These are phyloP conservation scores for Talaromyces amestolkiae DNA, from an alignment of 2,329 filamentous ascomycete species.

Conservation along the genomic window DNA sequence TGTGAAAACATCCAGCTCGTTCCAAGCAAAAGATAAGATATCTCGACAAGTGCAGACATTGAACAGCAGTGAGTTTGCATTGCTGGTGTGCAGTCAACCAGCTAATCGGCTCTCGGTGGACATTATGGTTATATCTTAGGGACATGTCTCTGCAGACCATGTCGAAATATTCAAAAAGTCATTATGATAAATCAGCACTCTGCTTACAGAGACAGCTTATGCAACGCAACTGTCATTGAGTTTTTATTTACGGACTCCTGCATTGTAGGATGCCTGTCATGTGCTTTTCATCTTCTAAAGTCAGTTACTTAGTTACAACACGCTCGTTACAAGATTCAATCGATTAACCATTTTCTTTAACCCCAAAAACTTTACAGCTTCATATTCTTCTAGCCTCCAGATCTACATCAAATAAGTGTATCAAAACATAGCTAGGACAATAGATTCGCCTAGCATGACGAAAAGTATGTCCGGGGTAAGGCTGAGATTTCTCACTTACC, in stretches of 20 bases:
- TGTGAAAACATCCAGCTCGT: neutral
- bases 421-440: neutral
- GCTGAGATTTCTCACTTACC: constrained; percentile 13
- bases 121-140: neutral
- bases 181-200: neutral
- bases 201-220: neutral
- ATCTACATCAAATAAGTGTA: neutral
- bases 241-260: neutral
- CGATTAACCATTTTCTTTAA: neutral
- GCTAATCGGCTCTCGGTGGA: neutral
- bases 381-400: neutral
- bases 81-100: neutral
- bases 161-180: constrained; percentile 5
- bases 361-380: neutral
- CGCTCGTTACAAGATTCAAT: constrained; percentile 10
- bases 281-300: constrained; percentile 8
- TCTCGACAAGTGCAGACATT: neutral
- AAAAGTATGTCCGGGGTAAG: constrained; percentile 5
- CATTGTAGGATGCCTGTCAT: constrained; percentile 6
- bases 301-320: neutral
- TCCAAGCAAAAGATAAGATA: neutral
- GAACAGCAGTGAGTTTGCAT: neutral
- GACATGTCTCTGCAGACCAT: neutral
- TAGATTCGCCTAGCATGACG: neutral
- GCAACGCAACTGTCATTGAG: constrained; percentile 1